phyloP scores from a whole-genome alignment of 768 basidiomycete genomes.

The Tylopilus felleus region DNA sequence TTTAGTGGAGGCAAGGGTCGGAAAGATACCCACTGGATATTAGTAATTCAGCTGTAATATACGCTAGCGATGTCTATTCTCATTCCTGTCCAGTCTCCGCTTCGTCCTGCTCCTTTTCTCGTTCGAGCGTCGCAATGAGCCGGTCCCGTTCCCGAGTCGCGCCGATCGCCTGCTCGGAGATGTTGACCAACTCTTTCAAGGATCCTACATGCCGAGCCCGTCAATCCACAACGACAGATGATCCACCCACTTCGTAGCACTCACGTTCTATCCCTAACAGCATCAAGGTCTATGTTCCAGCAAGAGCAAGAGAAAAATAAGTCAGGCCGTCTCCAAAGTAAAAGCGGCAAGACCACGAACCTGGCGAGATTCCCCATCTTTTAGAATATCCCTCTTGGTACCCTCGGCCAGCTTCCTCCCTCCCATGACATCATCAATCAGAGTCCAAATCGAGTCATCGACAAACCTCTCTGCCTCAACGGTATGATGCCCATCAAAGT shows the following conservation, averaged over 20 bases:
- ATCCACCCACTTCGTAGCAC: conserved; percentile 7
- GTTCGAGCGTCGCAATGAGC: conserved; percentile 9
- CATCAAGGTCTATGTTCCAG: conserved; percentile 35
- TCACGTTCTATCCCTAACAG: conserved; percentile 46
- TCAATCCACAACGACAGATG: background rate
- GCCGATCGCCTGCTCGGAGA: conserved; percentile 33
- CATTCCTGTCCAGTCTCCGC: background rate
- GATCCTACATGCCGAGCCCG: conserved; percentile 24
- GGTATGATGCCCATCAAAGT: conserved; percentile 6
- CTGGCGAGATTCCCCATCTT: conserved; percentile 29
- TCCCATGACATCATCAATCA: conserved; percentile 42
- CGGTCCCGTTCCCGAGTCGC: conserved; percentile 32
- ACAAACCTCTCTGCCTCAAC: background rate
- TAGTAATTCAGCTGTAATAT: too few species aligned
- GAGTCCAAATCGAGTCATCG: conserved; percentile 25
- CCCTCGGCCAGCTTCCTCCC: conserved; percentile 10
- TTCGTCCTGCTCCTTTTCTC: conserved; percentile 8
- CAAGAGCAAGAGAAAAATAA: background rate
- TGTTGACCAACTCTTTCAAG: conserved; percentile 29
- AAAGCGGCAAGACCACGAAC: conserved; percentile 25
- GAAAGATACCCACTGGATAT: too few species aligned
- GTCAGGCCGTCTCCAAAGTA: background rate
- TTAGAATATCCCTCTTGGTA: too few species aligned
- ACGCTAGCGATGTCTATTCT: background rate
- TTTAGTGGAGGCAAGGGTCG: too few species aligned